Conservation (phyloP, 139 green algal species). For the Chlamydomonas incerta region DNA sequence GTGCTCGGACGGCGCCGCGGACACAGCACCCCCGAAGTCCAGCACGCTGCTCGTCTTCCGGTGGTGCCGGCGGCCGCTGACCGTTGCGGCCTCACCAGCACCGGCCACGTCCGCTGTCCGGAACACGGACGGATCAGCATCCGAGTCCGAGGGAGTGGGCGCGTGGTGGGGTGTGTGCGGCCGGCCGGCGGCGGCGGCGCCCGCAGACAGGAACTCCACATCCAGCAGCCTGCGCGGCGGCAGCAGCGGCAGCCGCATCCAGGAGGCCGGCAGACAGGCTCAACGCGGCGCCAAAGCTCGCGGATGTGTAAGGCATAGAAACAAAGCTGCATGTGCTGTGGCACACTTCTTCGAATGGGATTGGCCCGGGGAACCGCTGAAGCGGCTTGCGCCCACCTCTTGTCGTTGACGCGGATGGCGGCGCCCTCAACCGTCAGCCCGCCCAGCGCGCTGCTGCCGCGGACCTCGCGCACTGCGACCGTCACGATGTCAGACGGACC, state of each 20-base stretch:
- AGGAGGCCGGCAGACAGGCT: too few species aligned
- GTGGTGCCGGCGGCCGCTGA: too few species aligned
- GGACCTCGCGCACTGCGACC: background rate
- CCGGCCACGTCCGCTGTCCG: too few species aligned
- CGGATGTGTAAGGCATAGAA: too few species aligned
- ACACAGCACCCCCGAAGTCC: background rate
- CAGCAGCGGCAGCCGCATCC: background rate
- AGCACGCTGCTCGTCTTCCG: too few species aligned
- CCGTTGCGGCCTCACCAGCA: too few species aligned
- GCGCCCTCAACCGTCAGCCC: background rate
- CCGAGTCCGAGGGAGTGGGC: background rate
- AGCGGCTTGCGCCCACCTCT: background rate
- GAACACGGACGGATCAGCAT: background rate
- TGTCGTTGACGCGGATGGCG: background rate
- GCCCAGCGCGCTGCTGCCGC: slow-evolving; percentile 16
- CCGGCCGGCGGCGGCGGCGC: background rate
- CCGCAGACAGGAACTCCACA: background rate
- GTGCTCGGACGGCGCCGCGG: background rate
- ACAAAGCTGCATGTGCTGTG: too few species aligned
- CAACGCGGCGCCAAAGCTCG: too few species aligned
- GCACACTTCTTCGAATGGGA: too few species aligned
- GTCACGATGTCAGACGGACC: background rate
- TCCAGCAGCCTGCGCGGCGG: slow-evolving; percentile 1
- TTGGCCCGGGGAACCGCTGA: too few species aligned
- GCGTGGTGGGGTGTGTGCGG: background rate